phyloP scores from a whole-genome alignment of 2,329 filamentous ascomycete genomes.

The Endothia cerciana region DNA sequence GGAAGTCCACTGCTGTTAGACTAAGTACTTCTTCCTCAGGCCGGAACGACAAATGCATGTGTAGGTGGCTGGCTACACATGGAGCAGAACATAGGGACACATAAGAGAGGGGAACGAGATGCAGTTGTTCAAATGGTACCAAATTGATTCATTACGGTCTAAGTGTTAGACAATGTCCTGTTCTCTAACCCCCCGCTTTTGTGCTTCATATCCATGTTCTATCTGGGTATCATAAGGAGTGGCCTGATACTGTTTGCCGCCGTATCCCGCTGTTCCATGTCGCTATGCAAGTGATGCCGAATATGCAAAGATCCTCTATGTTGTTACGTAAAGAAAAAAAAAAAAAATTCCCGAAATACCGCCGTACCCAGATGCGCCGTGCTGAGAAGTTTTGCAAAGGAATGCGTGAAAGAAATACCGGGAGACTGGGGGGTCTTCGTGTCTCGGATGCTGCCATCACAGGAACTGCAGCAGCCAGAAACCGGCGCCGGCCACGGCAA shows the following conservation, averaged over 20 bases:
- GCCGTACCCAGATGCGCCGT: not conserved
- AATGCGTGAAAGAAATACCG: conserved; percentile 1
- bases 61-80: not conserved
- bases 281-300: conserved; percentile 27
- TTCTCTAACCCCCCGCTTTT: not conserved
- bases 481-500: conserved; percentile 8
- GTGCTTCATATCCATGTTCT: conserved; percentile 10
- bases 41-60: conserved; percentile 11
- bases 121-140: not conserved
- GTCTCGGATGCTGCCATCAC: conserved; percentile 1
- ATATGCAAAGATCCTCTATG: conserved; percentile 6
- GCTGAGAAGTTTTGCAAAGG: conserved; percentile 2
- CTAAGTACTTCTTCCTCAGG: conserved; percentile 12
- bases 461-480: conserved; percentile 28
- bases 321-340: not conserved
- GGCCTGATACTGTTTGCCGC: conserved; percentile 30
- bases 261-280: conserved; percentile 29
- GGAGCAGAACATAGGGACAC: no score
- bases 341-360: not conserved
- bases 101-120: no score
- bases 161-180: conserved; percentile 5
- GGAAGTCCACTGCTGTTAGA: not conserved
- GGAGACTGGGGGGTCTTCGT: not conserved
- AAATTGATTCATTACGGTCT: conserved; percentile 11
- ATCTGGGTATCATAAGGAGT: conserved; percentile 28